Percentiles rank a stretch among this genome's conserved stretches.
phyloP scores from a whole-genome alignment of 2,329 filamentous ascomycete species.

The Fusarium beomiforme region DNA sequence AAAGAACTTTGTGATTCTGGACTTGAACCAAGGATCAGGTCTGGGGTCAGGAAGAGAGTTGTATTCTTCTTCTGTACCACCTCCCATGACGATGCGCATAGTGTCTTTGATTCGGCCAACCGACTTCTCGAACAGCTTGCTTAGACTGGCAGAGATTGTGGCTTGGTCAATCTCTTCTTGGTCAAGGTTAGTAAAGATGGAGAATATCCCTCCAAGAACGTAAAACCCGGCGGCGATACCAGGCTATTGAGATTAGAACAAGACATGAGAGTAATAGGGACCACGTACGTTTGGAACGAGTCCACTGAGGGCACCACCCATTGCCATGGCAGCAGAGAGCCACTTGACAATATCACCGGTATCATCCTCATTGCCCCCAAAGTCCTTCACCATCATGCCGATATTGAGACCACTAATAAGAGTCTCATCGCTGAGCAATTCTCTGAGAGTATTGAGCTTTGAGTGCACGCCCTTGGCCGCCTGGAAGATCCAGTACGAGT shows the following conservation, averaged over 20 bases:
- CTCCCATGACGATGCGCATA: background rate
- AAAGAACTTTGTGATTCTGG: slow-evolving; percentile 23
- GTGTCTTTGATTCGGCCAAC: background rate
- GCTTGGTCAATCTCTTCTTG: slow-evolving; percentile 9
- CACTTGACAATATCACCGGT: slow-evolving; percentile 4
- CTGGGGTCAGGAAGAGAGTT: slow-evolving; percentile 1
- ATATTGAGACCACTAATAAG: background rate
- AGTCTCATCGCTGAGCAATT: background rate
- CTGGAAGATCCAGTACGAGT: slow-evolving; percentile 25
- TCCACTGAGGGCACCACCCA: background rate
- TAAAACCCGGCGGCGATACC: background rate
- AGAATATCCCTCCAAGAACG: background rate
- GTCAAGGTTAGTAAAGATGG: background rate
- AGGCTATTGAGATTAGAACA: background rate
- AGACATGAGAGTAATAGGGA: rapidly evolving
- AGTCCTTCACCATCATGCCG: slow-evolving; percentile 4
- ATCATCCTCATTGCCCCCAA: background rate
- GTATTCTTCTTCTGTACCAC: background rate
- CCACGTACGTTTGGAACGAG: background rate
- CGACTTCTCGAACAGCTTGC: background rate
- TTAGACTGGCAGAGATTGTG: background rate
- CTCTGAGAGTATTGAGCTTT: slow-evolving; percentile 1
- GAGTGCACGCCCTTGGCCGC: slow-evolving; percentile 13
- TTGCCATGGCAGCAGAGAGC: background rate
- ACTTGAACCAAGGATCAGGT: slow-evolving; percentile 9